Evolutionary conservation across 805 yeast genomes (phyloP), one percentile per base, ranked within the genome.

Genomic region (Starmera dryadoides): DNA sequence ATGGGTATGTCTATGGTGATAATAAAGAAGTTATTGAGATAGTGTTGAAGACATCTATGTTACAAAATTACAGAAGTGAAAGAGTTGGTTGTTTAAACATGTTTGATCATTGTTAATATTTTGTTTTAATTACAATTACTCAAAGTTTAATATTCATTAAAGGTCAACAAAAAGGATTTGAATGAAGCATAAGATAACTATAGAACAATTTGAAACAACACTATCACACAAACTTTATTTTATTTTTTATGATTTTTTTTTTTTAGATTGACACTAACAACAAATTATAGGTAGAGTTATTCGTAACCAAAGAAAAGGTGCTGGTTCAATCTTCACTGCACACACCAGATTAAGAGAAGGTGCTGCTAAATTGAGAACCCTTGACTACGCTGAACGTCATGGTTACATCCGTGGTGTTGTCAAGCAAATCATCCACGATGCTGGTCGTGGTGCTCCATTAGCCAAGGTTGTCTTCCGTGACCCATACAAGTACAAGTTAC

Each of bases 261-360:
- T 21, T 21, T 21, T 6, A 21, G 23, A 21, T 6, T 21, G n/a
- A 5, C 8, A 15, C 16, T 14, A 29, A n/a, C 17, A 8, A 8
- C n/a, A 7, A 15, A n/a, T 40, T 30, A 62, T 62, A 80, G 96
- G 96, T 86, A 87, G 98, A 84, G 99, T 93, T 77, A 93, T 93
- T 81, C 95, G 98, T 80, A 93, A 93, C 84, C 99, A 93, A 84
- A 89, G 99, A 88, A 93, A 93, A 81, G 98, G 98, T 85, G 96
- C 96, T 75, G 98, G 98, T 71, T 91, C 98, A 66, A 88, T 93
- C 82, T 93, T 93, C 88, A 84, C 95, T 71, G 82, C 98, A 66
- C 95, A 91, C 93, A 91, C 98, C 81, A 91, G 98, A 78, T 86
- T 93, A 75, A 88, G 98, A 86, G 86, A 93, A 79, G 98, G 98